Base-by-base conservation (phyloP, 352 stramenopile species). In the Saprolegnia parasitica region DNA sequence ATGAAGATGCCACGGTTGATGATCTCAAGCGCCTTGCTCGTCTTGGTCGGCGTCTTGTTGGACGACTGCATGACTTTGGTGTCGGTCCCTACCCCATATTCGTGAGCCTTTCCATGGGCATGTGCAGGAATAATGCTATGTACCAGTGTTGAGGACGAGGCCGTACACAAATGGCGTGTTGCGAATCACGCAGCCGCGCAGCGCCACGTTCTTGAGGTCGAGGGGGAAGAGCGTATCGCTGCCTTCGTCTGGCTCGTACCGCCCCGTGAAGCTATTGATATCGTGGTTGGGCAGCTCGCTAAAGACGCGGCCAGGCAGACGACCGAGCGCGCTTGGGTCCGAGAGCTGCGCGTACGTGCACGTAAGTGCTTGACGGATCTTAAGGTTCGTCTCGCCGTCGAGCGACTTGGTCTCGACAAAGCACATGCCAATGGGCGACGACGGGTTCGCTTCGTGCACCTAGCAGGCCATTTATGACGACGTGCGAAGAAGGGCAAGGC, bases 1-100 rank as follows among this genome's bases (percentile, higher is more conserved):
- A 93, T 75, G 11, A 75, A 81, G 54, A 91, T 91, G 35, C 86
- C 83, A 6, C 78, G 82, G 68, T 93, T 92, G 29, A 95, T 86
- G 54, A 93, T 93, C 47, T 80, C 78, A 26, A 93, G 58, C 56
- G 93, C 92, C 77, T 95, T 91, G 76, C 86, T 91, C 10, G 78
- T 78, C 70, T 95, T 95, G 35, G 70, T 79, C 0, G 86, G 83
- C 54, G 80, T 89, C 61, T 90, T 81, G 9, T 77, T 87, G 5
- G 80, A 77, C 10, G 82, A 86, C 71, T 96, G 86, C 87, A 93
- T 96, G 77, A 96, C 91, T 75, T 94, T 96, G 40, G 86, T 93
- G 70, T 95, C 87, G 1, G 68, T 73, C 40, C 66, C 66, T 72
- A 68, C 23, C 8, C 2, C 6, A 65, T 65, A 16, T 62, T 50